Evolutionary conservation across 306 rosid genomes (phyloP).

Genomic region (Vigna angularis): DNA sequence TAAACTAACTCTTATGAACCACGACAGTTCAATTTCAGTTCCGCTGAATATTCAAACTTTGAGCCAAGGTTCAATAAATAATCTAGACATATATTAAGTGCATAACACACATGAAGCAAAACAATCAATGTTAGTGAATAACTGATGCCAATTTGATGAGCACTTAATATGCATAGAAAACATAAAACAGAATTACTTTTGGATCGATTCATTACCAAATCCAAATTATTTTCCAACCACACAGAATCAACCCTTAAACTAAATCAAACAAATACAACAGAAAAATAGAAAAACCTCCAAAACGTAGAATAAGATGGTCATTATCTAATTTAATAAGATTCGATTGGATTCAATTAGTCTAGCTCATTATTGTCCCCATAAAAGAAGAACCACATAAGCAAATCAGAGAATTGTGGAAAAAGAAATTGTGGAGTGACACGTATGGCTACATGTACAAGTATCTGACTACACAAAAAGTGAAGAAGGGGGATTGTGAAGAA

Average conservation of each 20-base stretch:
- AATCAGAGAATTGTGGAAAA: slow-evolving; percentile 1
- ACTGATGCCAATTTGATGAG: neutral
- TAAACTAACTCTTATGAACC: slow-evolving; percentile 4
- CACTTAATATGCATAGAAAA: neutral
- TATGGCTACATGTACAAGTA: neutral
- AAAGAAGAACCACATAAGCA: slow-evolving; percentile 20
- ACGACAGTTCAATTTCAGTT: slow-evolving; percentile 12
- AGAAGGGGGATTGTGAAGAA: slow-evolving; percentile 25
- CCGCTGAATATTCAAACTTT: neutral
- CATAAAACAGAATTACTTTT: neutral
- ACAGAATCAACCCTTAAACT: slow-evolving; percentile 4
- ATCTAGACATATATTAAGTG: neutral
- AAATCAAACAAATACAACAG: neutral
- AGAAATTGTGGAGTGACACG: neutral
- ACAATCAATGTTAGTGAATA: slow-evolving; percentile 8
- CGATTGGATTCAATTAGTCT: slow-evolving; percentile 2
- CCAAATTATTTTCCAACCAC: neutral
- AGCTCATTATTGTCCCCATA: slow-evolving; percentile 8
- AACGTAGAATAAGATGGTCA: slow-evolving; percentile 14
- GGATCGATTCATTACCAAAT: slow-evolving; percentile 2
- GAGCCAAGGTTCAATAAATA: neutral
- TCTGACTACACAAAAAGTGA: slow-evolving; percentile 3
- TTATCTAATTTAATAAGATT: slow-evolving; percentile 29
- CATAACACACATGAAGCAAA: slow-evolving; percentile 10
- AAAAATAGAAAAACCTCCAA: slow-evolving; percentile 14